Conservation (phyloP, 73 alveolate species). For the Paramecium primaurelia region DNA sequence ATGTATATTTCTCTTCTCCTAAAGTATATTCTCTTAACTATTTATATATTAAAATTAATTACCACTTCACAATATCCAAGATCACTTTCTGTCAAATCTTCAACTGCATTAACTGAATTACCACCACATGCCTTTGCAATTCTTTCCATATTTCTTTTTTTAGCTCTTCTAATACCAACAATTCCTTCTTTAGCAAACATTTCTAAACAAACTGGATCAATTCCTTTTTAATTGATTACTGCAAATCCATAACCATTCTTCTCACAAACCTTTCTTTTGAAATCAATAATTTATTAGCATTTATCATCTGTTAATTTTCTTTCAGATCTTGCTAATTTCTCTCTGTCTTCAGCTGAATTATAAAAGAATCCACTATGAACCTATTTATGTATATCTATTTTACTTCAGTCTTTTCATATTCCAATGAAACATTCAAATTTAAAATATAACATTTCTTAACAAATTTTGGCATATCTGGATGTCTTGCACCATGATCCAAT, state of each 20-base stretch:
- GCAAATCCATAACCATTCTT: conserved; percentile 94
- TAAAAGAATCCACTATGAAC: conserved; percentile 98
- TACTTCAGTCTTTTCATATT: conserved; percentile 99
- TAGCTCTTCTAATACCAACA: conserved; percentile 99
- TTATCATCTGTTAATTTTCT: conserved; percentile 97
- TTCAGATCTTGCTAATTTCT: conserved; percentile 97
- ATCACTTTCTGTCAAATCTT: conserved; percentile 95
- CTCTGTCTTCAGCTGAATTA: conserved; percentile 99
- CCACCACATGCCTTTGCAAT: conserved; percentile 99
- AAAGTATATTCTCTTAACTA: conserved; percentile 91
- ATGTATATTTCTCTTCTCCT: conserved; percentile 99
- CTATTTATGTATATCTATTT: background rate
- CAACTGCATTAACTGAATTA: conserved; percentile 97
- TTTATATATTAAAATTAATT: conserved; percentile 67
- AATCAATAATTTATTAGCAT: conserved; percentile 94
- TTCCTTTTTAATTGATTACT: conserved; percentile 99
- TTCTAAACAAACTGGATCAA: conserved; percentile 99
- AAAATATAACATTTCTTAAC: conserved; percentile 94
- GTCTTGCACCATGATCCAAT: conserved; percentile 99
- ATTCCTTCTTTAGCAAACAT: conserved; percentile 98
- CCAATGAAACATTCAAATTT: conserved; percentile 97
- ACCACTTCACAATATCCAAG: conserved; percentile 83
- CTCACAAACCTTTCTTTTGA: conserved; percentile 95
- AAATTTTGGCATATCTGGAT: conserved; percentile 91
- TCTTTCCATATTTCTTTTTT: conserved; percentile 99